phyloP scores from a whole-genome alignment of 352 stramenopile genomes.

The Phytophthora pini region DNA sequence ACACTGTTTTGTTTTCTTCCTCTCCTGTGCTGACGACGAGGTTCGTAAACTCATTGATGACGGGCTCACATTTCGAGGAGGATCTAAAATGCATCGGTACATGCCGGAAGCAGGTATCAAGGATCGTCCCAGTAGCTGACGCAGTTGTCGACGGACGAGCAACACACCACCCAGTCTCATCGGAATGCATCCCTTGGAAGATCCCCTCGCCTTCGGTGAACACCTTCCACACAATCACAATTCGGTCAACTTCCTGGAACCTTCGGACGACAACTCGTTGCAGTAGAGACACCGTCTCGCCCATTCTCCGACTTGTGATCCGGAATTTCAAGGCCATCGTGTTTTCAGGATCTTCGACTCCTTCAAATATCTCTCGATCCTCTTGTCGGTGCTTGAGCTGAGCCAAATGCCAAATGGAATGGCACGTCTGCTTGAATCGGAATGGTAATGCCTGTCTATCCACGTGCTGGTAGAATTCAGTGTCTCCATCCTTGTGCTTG shows the following conservation, averaged over 20 bases:
- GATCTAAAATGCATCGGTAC: conserved; percentile 38
- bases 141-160: conserved; percentile 10
- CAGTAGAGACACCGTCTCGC: conserved; percentile 24
- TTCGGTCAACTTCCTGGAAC: conserved; percentile 52
- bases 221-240: conserved; percentile 69
- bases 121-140: conserved; percentile 17
- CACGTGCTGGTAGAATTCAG: conserved; percentile 29
- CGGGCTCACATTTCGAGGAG: conserved; percentile 1
- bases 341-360: conserved; percentile 21
- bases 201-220: conserved; percentile 52
- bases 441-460: conserved; percentile 36
- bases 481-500: conserved; percentile 23
- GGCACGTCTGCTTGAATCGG: conserved; percentile 29
- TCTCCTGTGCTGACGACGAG: conserved; percentile 30
- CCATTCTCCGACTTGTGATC: conserved; percentile 21
- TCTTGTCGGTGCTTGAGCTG: conserved; percentile 34
- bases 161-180: conserved; percentile 42
- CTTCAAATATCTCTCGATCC: conserved; percentile 20
- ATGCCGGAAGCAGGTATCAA: conserved; percentile 35
- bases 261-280: conserved; percentile 45
- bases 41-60: conserved; percentile 35
- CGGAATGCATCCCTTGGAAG: conserved; percentile 35
- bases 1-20: conserved; percentile 28
- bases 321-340: conserved; percentile 40
- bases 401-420: conserved; percentile 34